Evolutionary conservation across 305 asterid genomes (phyloP), one percentile per base, ranked within the genome.

Genomic region (Fraxinus latifolia): DNA sequence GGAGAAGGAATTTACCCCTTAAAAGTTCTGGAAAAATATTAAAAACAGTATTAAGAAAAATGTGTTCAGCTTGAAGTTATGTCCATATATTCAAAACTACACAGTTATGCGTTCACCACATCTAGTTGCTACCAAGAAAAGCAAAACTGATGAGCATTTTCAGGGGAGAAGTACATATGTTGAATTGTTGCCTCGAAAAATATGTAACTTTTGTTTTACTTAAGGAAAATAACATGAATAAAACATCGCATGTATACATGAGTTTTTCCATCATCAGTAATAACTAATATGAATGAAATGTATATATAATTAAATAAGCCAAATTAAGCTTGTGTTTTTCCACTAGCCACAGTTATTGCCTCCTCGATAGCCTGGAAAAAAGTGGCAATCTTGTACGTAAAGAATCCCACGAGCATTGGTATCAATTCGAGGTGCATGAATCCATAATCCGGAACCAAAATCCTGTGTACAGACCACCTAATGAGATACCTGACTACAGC

Each of bases 331-430:
- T 89, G 73, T 39, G 88, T 83, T 60, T 88, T 87, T n/a, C 88
- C 90, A 21, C 86, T 79, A 76, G 77, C 86, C 19, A 83, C 82
- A 21, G 65, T 81, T 74, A 93, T 25, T 39, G 93, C 91, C 0
- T 92, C 98, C 89, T 92, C 97, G 19, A 95, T 86, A 29, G 94
- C 96, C 90, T 84, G 94, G 84, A 71, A 81, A 84, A 95, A 93
- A 76, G 98, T 92, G 34, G 95, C 97, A 78, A 95, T 91, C 94
- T 95, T 95, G 92, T 93, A 95, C 7, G 99, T 95, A 89, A 95
- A 95, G 83, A 95, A 93, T 74, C 99, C 99, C 47, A 95, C 96
- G 1, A 95, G 93, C 95, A 95, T 92, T 5, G 99, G 99, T 47
- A 95, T 95, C 91, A 95, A 82, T 62, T 95, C 93, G 4, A 95